Percentiles rank a stretch among this genome's conserved stretches.
Evolutionary conservation across 257 asterid genomes (phyloP).

Genomic region (Solanum verrucosum): DNA sequence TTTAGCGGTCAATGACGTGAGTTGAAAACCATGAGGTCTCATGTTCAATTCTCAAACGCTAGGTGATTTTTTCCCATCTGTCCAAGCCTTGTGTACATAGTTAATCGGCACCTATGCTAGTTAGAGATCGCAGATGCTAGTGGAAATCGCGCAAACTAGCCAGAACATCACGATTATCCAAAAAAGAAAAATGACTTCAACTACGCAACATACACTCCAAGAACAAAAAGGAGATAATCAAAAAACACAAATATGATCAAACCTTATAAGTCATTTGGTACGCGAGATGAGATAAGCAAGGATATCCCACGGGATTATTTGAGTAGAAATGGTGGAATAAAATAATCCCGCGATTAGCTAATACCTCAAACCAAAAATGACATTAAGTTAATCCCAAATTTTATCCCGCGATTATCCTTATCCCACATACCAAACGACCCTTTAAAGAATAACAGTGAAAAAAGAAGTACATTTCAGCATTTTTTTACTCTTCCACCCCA

Average conservation of each 20-base stretch:
- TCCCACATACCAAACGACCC: neutral
- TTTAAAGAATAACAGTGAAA: neutral
- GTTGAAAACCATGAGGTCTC: neutral
- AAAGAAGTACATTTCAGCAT: neutral
- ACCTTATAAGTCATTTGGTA: neutral
- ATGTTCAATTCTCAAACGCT: neutral
- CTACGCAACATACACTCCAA: neutral
- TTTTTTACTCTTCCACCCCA: neutral
- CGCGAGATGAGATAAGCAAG: neutral
- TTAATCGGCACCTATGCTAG: neutral
- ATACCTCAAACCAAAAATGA: neutral
- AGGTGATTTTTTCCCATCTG: neutral
- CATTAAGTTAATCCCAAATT: neutral
- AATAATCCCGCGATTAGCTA: neutral
- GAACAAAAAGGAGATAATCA: neutral
- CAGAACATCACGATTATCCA: neutral
- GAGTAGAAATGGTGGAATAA: neutral
- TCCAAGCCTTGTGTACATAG: neutral
- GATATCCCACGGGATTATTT: neutral
- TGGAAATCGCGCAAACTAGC: neutral
- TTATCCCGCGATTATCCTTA: neutral
- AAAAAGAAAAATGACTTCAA: neutral
- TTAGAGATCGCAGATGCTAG: neutral
- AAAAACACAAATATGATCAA: neutral
- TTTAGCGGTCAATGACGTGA: neutral